Evolutionary conservation across 2,329 filamentous ascomycete genomes (phyloP), one percentile per base, ranked within the genome.

Genomic region (Paraconiothyrium brasiliense): DNA sequence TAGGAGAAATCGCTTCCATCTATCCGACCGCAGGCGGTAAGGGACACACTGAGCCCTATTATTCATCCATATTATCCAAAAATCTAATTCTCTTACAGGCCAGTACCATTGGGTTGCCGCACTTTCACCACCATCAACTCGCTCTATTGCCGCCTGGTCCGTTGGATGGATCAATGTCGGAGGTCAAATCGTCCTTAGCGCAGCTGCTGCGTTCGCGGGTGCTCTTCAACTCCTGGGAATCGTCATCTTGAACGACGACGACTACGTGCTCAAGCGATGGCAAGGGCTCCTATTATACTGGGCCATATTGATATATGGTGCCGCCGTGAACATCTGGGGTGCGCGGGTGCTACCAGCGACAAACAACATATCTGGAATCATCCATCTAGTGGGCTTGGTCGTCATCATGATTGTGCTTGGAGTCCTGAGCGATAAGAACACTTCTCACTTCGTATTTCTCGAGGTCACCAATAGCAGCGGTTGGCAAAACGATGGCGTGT

Each of bases 1-100:
- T 92, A 20, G 87, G 87, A 63, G 90, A 92, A 79, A 90, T 92
- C 70, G 91, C 89, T 58, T 89, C 87, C 64, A 87, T 90, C 35
- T 92, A 90, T 70, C 90, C 90, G n/a, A 92, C 89, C 7, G 88
- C 88, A 47, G 89, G 89, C 74, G 70, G 63, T 63, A 35, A 35
- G 47, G 11, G 14, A 37, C 35, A 37, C 14, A 37, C 35, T 30
- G 14, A 37, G 3, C 35, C 10, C 35, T 37, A 37, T 9, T 14
- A 37, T 37, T 6, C 27, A 37, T 10, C 35, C 35, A 37, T 14
- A 37, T 37, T 10, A 37, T 20, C 14, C 14, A 37, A 14, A 14
- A 88, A 52, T 90, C 46, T 90, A 22, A 44, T 44, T 37, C 3
- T 37, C 4, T 3, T 30, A 37, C 11, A 37, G 73, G 72, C 8